phyloP scores from a whole-genome alignment of 345 rosid genomes.

The Heritiera littoralis region DNA sequence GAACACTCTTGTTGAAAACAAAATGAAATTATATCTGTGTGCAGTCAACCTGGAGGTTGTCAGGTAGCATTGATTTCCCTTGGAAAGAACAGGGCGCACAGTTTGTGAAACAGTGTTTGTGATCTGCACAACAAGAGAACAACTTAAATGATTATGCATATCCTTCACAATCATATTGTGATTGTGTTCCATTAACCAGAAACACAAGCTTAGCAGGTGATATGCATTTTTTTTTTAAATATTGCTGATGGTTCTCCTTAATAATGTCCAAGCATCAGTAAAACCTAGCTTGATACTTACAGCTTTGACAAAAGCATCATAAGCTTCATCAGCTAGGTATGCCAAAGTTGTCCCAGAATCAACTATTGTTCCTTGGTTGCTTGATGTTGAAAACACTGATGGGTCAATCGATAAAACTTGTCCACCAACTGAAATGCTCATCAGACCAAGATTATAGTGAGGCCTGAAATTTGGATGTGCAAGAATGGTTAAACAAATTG shows the following conservation, averaged over 20 bases:
- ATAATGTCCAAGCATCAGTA: background rate
- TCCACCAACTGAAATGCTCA: slow-evolving; percentile 79
- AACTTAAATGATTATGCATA: background rate
- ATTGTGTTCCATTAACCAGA: background rate
- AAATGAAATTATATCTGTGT: slow-evolving; percentile 10
- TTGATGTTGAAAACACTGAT: slow-evolving; percentile 72
- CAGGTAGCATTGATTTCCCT: slow-evolving; percentile 66
- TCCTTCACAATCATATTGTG: slow-evolving; percentile 9
- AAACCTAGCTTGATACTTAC: slow-evolving; percentile 52
- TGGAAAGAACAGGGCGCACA: slow-evolving; percentile 53
- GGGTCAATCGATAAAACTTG: slow-evolving; percentile 60
- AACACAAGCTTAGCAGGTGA: background rate
- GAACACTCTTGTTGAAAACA: slow-evolving; percentile 3
- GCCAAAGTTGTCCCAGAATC: slow-evolving; percentile 98
- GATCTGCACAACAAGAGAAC: slow-evolving; percentile 52
- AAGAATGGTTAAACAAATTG: slow-evolving; percentile 27
- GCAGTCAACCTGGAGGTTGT: slow-evolving; percentile 61
- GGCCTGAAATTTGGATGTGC: slow-evolving; percentile 57
- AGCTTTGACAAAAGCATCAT: slow-evolving; percentile 61
- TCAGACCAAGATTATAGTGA: slow-evolving; percentile 88
- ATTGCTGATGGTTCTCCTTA: background rate
- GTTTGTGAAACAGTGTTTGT: slow-evolving; percentile 51
- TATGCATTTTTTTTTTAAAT: background rate
- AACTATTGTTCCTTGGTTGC: slow-evolving; percentile 74
- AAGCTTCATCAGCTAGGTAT: slow-evolving; percentile 79